Conservation (phyloP, 1,284 basidiomycete genomes). For the Apiotrichum siamense region DNA sequence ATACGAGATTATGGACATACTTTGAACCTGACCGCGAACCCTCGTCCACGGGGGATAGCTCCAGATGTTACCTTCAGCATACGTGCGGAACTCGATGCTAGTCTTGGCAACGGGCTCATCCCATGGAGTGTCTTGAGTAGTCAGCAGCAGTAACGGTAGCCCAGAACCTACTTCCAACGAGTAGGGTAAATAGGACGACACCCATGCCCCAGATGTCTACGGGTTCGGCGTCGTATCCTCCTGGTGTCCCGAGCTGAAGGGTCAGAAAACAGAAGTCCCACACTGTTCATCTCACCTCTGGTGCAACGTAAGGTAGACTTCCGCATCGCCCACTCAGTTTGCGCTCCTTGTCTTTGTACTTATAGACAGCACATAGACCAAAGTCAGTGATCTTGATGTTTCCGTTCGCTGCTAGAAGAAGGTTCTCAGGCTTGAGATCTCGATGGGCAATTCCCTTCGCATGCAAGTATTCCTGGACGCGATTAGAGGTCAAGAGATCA, state of each 20-base stretch:
- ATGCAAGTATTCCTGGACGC: slow-evolving; percentile 69
- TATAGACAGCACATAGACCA: slow-evolving; percentile 86
- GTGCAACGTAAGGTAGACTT: slow-evolving; percentile 90
- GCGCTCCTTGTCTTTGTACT: slow-evolving; percentile 76
- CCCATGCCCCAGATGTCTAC: slow-evolving; percentile 95
- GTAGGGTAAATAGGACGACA: slow-evolving; percentile 88
- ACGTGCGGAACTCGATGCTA: slow-evolving; percentile 73
- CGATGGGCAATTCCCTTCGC: slow-evolving; percentile 86
- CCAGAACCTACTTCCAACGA: slow-evolving; percentile 73
- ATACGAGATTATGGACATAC: not conserved
- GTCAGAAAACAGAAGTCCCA: not conserved
- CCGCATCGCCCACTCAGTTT: slow-evolving; percentile 80
- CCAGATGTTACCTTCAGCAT: slow-evolving; percentile 68
- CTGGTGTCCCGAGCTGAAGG: slow-evolving; percentile 32
- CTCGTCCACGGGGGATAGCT: slow-evolving; percentile 74
- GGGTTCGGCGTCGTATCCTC: slow-evolving; percentile 78
- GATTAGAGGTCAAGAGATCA: not conserved
- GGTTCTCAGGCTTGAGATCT: slow-evolving; percentile 94
- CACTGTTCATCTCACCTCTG: slow-evolving; percentile 58
- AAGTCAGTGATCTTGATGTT: slow-evolving; percentile 90
- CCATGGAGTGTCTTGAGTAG: slow-evolving; percentile 82
- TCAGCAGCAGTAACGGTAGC: not conserved
- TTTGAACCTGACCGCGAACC: slow-evolving; percentile 52
- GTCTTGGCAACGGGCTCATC: slow-evolving; percentile 72
- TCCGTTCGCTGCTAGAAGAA: slow-evolving; percentile 70